Conservation (phyloP, 306 rosid species). For the Quercus ilex region DNA sequence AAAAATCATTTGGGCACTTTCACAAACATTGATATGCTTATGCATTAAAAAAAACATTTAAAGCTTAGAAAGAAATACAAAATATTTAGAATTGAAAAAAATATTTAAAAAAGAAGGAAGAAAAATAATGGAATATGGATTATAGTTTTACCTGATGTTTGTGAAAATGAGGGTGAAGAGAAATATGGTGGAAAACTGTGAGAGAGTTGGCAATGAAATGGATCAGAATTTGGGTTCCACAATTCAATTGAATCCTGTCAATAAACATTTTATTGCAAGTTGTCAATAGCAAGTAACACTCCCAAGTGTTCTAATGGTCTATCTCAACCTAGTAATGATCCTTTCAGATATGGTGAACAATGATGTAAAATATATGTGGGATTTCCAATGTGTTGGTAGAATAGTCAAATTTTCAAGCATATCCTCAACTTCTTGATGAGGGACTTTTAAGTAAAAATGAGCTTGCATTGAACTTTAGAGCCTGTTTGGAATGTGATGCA, state of each 20-base stretch:
- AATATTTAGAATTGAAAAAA: no score
- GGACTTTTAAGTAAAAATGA: background rate
- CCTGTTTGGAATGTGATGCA: no score
- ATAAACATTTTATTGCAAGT: conserved; percentile 1
- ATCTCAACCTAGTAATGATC: background rate
- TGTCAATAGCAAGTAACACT: background rate
- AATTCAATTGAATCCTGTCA: conserved; percentile 32
- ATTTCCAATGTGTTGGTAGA: background rate
- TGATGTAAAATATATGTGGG: background rate
- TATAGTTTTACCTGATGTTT: no score
- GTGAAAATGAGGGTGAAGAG: no score
- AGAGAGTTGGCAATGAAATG: conserved; percentile 1
- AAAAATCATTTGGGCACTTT: no score
- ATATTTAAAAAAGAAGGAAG: no score
- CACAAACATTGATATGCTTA: no score
- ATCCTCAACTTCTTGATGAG: background rate
- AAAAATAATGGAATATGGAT: no score
- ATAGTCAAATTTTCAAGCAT: background rate
- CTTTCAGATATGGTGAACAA: background rate
- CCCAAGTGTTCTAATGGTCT: background rate
- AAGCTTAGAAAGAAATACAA: no score
- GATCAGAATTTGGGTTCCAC: conserved; percentile 65
- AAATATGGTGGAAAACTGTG: no score
- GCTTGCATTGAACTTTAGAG: background rate
- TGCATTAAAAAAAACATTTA: no score